Evolutionary conservation across 2,329 filamentous ascomycete species (phyloP).

Genomic region (Dryadomyces quercivorus): DNA sequence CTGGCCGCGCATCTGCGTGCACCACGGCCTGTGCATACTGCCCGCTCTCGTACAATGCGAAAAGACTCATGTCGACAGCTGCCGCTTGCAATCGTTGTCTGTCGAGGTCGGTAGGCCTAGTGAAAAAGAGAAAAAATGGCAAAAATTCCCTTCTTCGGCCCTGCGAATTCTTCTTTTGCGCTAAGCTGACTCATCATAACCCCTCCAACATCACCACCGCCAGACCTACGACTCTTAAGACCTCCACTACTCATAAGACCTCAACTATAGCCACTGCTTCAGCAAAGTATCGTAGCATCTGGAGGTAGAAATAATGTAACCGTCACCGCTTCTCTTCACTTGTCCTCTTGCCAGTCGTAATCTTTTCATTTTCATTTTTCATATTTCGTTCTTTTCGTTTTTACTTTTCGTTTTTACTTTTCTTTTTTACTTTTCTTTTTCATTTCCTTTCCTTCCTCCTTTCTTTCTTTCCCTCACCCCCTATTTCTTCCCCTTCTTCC

Average conservation of each 20-base stretch:
- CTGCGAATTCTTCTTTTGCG: no score
- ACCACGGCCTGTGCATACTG: constrained; percentile 7
- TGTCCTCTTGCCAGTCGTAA: no score
- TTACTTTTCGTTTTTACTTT: neutral
- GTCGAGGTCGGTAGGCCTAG: no score
- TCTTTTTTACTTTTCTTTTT: neutral
- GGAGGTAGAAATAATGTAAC: no score
- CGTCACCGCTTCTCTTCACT: no score
- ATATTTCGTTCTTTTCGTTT: neutral
- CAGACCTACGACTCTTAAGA: neutral
- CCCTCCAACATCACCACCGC: neutral
- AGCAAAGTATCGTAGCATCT: no score
- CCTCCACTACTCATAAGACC: no score
- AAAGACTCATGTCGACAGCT: constrained; percentile 5
- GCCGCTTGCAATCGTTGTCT: neutral
- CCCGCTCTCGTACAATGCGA: constrained; percentile 1
- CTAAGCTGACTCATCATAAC: neutral
- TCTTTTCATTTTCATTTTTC: no score
- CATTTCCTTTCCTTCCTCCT: neutral
- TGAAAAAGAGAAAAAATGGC: no score
- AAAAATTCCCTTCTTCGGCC: neutral
- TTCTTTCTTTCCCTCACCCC: neutral
- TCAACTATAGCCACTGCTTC: no score
- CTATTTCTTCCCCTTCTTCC: constrained; percentile 81
- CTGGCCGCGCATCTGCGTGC: neutral